These are phyloP conservation scores for Phytophthora ohioensis DNA, from an alignment of 352 stramenopile genomes.

Conservation along the genomic window DNA sequence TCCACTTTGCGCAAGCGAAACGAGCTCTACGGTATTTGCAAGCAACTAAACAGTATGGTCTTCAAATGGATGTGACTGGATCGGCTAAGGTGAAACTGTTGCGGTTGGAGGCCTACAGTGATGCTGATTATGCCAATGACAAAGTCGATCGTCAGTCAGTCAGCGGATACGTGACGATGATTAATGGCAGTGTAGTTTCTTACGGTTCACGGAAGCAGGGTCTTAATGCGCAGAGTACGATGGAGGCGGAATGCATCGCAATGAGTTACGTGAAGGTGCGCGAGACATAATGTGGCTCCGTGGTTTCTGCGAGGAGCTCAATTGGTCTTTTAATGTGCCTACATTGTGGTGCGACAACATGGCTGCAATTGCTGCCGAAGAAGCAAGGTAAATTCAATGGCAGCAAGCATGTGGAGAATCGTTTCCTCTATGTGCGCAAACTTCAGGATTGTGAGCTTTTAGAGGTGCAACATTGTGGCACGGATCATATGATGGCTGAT, in stretches of 20 bases:
- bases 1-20: neutral
- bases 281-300: slow-evolving; percentile 6
- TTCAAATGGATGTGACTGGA: neutral
- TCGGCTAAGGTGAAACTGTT: neutral
- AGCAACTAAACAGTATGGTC: neutral
- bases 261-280: slow-evolving; percentile 10
- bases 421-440: no score
- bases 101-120: neutral
- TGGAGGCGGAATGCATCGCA: slow-evolving; percentile 13
- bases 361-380: neutral
- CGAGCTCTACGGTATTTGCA: neutral
- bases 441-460: no score
- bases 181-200: neutral
- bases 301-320: slow-evolving; percentile 11
- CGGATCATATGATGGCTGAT: no score
- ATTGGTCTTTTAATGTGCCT: neutral
- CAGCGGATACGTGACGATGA: neutral
- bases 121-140: neutral
- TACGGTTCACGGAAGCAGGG: neutral
- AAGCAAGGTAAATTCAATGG: no score
- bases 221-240: neutral
- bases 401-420: no score
- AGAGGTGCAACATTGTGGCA: no score
- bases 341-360: slow-evolving; percentile 8
- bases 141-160: neutral